A percentile compares a stretch with the other conserved stretches of the same genome.
Conservation (phyloP, 2,329 filamentous ascomycete genomes). For the Fusarium kyushuense region DNA sequence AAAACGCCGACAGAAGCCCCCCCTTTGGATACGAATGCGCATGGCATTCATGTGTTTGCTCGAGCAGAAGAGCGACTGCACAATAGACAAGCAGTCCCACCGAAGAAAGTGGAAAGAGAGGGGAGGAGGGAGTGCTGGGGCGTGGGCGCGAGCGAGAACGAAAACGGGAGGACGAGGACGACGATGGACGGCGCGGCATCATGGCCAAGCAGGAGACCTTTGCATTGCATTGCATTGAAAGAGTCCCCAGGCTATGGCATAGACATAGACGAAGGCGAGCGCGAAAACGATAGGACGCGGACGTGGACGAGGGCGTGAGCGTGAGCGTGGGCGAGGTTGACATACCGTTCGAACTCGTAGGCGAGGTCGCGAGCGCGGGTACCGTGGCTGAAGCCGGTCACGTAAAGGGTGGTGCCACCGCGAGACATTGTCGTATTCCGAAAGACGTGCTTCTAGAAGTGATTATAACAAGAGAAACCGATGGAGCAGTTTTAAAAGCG, state of each 20-base stretch:
- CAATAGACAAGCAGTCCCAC: slow-evolving; percentile 48
- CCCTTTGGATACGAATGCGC: slow-evolving; percentile 45
- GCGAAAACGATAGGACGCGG: slow-evolving; percentile 53
- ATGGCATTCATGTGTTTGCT: slow-evolving; percentile 46
- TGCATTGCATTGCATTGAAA: slow-evolving; percentile 17
- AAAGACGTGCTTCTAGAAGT: slow-evolving; percentile 14
- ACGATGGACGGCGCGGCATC: slow-evolving; percentile 47
- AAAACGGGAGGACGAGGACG: slow-evolving; percentile 48
- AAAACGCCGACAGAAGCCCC: slow-evolving; percentile 44
- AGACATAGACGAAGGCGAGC: slow-evolving; percentile 45
- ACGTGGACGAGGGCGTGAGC: slow-evolving; percentile 55
- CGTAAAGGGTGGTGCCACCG: slow-evolving; percentile 93
- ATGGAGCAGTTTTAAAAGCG: slow-evolving; percentile 46
- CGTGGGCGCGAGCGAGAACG: slow-evolving; percentile 47
- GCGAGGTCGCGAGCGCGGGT: slow-evolving; percentile 98
- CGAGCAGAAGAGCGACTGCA: slow-evolving; percentile 46
- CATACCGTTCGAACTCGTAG: slow-evolving; percentile 99
- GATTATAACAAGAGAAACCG: slow-evolving; percentile 34
- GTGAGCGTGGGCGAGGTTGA: slow-evolving; percentile 66
- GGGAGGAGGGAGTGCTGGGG: slow-evolving; percentile 43
- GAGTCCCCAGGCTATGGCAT: slow-evolving; percentile 38
- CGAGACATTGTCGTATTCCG: slow-evolving; percentile 78
- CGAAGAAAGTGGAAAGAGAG: slow-evolving; percentile 43
- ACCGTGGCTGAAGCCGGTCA: slow-evolving; percentile 98
- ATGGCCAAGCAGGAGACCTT: slow-evolving; percentile 45